Evolutionary conservation across 2,329 filamentous ascomycete species (phyloP).

Genomic region (Trichoderma semiorbis): DNA sequence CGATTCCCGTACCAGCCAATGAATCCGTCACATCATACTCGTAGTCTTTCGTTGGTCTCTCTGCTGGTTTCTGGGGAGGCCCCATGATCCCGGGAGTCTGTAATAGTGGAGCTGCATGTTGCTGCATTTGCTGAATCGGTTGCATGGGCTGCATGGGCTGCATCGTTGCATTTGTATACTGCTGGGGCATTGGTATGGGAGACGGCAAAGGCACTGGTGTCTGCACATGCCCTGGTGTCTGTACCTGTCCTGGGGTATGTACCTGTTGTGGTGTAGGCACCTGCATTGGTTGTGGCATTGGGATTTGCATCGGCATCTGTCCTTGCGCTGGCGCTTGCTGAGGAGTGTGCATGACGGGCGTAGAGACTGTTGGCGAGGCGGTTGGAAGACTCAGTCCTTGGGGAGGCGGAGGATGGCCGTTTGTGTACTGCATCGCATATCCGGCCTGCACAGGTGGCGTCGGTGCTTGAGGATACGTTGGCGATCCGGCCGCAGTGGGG

Average conservation of each 20-base stretch:
- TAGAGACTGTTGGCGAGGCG: slow-evolving; percentile 29
- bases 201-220: slow-evolving; percentile 15
- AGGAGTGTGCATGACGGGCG: slow-evolving; percentile 32
- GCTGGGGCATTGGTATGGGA: slow-evolving; percentile 25
- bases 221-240: background rate
- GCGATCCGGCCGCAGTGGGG: slow-evolving; percentile 36
- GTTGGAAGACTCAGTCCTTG: slow-evolving; percentile 36
- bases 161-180: slow-evolving; percentile 32
- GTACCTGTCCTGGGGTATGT: slow-evolving; percentile 18
- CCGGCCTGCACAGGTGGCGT: slow-evolving; percentile 31
- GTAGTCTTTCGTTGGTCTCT: slow-evolving; percentile 59
- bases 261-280: background rate
- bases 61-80: slow-evolving; percentile 58
- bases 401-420: slow-evolving; percentile 36
- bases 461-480: slow-evolving; percentile 34
- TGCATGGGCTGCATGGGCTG: slow-evolving; percentile 25
- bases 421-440: slow-evolving; percentile 39
- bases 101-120: slow-evolving; percentile 23
- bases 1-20: slow-evolving; percentile 78
- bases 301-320: slow-evolving; percentile 25
- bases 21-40: slow-evolving; percentile 79
- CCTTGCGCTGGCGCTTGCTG: slow-evolving; percentile 26
- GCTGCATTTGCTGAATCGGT: slow-evolving; percentile 25
- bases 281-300: background rate
- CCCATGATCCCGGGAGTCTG: slow-evolving; percentile 45